These are phyloP conservation scores for Urochloa ruziziensis DNA, from an alignment of 176 grass and related monocot genomes.

Conservation along the genomic window DNA sequence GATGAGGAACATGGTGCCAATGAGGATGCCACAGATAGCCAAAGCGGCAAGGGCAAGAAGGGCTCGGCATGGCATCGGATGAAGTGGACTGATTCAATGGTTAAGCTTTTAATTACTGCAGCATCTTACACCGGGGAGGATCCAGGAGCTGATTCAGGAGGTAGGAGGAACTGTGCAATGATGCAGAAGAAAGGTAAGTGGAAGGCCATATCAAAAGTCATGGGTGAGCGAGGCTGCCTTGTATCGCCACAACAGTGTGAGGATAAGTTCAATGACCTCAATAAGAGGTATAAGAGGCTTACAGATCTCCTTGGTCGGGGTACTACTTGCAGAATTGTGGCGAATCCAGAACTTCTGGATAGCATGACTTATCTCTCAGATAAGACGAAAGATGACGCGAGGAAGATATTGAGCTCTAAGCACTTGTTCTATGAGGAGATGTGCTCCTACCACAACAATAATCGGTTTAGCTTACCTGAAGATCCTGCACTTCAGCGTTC, in stretches of 20 bases:
- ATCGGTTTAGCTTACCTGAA: slow-evolving; percentile 46
- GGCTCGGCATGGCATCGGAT: slow-evolving; percentile 50
- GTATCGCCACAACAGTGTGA: slow-evolving; percentile 74
- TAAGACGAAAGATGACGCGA: slow-evolving; percentile 56
- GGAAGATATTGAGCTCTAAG: slow-evolving; percentile 70
- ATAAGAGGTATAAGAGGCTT: slow-evolving; percentile 76
- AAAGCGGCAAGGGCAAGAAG: slow-evolving; percentile 49
- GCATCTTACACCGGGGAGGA: slow-evolving; percentile 56
- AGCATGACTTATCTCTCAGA: slow-evolving; percentile 43
- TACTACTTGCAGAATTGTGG: slow-evolving; percentile 56
- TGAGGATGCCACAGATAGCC: slow-evolving; percentile 50
- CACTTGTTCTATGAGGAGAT: slow-evolving; percentile 75
- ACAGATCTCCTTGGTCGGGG: slow-evolving; percentile 62
- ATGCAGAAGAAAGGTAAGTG: slow-evolving; percentile 74
- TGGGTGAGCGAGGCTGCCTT: slow-evolving; percentile 55
- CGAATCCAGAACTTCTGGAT: slow-evolving; percentile 56
- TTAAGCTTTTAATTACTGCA: slow-evolving; percentile 57
- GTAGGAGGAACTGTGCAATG: slow-evolving; percentile 42
- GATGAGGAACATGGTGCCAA: slow-evolving; percentile 46
- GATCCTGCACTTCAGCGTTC: slow-evolving; percentile 55
- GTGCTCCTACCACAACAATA: slow-evolving; percentile 70
- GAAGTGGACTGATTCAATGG: slow-evolving; percentile 75
- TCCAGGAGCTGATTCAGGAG: slow-evolving; percentile 33
- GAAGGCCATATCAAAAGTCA: slow-evolving; percentile 64
- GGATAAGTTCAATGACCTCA: slow-evolving; percentile 81